Base-by-base conservation (phyloP, 2,329 filamentous ascomycete genomes). In the Aspergillus quadricinctus region DNA sequence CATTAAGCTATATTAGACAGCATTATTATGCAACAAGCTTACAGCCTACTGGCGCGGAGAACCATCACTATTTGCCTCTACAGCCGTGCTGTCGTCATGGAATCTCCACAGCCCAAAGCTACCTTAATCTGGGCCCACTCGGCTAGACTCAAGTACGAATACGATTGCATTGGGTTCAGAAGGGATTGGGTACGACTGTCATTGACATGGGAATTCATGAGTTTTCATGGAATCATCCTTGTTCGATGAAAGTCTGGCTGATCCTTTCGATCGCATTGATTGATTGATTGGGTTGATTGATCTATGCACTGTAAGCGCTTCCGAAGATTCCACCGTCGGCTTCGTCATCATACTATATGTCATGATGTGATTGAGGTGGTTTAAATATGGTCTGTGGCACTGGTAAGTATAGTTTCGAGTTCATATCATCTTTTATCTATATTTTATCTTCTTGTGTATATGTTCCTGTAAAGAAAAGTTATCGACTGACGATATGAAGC, bases 401-500 rank as follows among this genome's bases (percentile, higher is more conserved):
- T 37, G 5, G 31, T 37, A 37, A 37, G 31, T 7, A 17, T 1
- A 37, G 31, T 17, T 37, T 6, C 31, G 3, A 1, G 14, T 7
- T 37, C 6, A 37, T 37, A 17, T 17, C 31, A 37, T 37, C 17
- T 37, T 17, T 37, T 7, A 37, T 37, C 31, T 37, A 37, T 37
- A 37, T 37, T 17, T 17, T n/a, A 37, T 37, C 31, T 37, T 17
- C 14, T 17, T 37, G 14, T 37, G 31, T 37, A n/a, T 37, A 37
- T 37, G 14, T 17, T 17, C 17, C 2, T 37, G 31, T 35, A 45
- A 11, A 23, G 41, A 23, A 11, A 45, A 19, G 21, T 14, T 25
- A 46, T 8, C 5, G 14, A 25, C 5, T 50, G 19, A 8, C 43
- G 57, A 9, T 2, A 65, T 61, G 60, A 65, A 58, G 54, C 29